A percentile compares a stretch with the other conserved stretches of the same genome.
phyloP scores from a whole-genome alignment of 176 grass and related monocot species.

The Oryza punctata region DNA sequence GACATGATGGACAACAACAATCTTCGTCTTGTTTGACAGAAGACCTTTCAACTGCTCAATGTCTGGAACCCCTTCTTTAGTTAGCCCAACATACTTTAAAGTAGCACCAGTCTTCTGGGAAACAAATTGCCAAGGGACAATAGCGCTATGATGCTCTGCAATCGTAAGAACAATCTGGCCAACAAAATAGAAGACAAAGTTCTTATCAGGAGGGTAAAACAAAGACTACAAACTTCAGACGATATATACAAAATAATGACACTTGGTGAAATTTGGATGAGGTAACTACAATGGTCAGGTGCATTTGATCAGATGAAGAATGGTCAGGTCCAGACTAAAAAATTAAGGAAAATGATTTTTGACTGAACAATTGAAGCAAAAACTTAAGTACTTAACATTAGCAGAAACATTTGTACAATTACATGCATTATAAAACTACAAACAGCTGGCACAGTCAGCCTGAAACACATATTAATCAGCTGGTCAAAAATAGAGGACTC shows the following conservation, averaged over 20 bases:
- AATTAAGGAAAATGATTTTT: not conserved
- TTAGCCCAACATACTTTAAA: constrained; percentile 89
- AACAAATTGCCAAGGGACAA: constrained; percentile 91
- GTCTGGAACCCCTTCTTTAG: constrained; percentile 83
- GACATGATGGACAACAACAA: constrained; percentile 87
- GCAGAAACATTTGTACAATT: not conserved
- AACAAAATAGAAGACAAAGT: constrained; percentile 18
- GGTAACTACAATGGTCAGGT: not conserved
- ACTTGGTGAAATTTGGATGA: not conserved
- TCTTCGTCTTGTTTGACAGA: constrained; percentile 85
- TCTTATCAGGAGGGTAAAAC: constrained; percentile 12
- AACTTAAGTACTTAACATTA: not conserved
- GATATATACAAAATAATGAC: not conserved
- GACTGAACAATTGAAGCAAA: not conserved
- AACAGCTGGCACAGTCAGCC: not conserved
- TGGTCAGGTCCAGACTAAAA: not conserved
- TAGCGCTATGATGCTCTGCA: constrained; percentile 91
- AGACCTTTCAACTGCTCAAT: constrained; percentile 80
- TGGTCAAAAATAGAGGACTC: constrained; percentile 4
- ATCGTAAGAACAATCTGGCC: constrained; percentile 78
- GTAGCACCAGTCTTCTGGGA: constrained; percentile 74
- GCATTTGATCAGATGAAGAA: constrained; percentile 16
- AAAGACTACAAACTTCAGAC: not conserved
- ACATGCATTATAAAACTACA: constrained; percentile 3
- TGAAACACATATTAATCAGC: constrained; percentile 13